Conservation (phyloP, 768 basidiomycete species). For the Tephrocybe rancida region DNA sequence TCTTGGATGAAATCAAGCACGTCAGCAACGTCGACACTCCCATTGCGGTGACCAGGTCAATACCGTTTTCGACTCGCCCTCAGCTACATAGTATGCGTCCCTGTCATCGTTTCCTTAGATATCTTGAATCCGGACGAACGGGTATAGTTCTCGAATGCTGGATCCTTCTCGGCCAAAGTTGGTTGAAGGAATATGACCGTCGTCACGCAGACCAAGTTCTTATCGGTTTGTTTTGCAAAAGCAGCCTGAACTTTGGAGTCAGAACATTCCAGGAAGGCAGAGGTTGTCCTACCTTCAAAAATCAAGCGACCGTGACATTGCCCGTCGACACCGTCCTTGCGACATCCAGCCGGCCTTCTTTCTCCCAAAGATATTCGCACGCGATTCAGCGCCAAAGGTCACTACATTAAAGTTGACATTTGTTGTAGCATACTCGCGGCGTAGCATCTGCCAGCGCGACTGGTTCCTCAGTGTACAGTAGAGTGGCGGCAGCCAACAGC, state of each 20-base stretch:
- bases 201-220: background rate
- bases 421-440: background rate
- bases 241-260: background rate
- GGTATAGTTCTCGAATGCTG: conserved; percentile 5
- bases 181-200: background rate
- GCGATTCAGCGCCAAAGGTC: background rate
- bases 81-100: too few relatives aligned
- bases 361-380: conserved; percentile 1
- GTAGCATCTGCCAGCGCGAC: background rate
- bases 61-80: too few relatives aligned
- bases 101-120: too few relatives aligned
- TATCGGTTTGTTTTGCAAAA: background rate
- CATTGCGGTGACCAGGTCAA: too few relatives aligned
- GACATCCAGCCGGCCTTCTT: background rate
- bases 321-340: conserved; percentile 4
- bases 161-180: background rate
- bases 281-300: conserved; percentile 9
- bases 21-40: too few relatives aligned
- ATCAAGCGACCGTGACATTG: conserved; percentile 7
- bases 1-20: too few relatives aligned
- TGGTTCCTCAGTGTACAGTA: background rate
- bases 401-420: background rate
- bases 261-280: background rate
- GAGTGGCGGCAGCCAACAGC: too few relatives aligned
- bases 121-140: too few relatives aligned